Percentiles rank a stretch among this genome's conserved stretches.
Conservation (phyloP, 495 filamentous ascomycete genomes). For the Aspergillus bertholletiae region DNA sequence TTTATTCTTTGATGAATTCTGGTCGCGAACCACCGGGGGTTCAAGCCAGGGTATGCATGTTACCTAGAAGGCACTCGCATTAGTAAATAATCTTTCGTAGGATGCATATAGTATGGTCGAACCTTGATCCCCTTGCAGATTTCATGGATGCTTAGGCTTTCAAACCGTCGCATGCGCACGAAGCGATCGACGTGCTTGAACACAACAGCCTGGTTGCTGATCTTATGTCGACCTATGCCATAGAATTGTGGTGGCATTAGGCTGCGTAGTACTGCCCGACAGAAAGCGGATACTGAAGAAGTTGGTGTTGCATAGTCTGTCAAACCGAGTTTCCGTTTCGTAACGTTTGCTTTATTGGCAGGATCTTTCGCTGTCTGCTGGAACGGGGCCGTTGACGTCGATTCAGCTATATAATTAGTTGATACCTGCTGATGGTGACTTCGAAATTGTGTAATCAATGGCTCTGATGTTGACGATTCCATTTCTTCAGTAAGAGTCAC, state of each 20-base stretch:
- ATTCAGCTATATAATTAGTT: not conserved
- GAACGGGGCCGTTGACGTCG: not conserved
- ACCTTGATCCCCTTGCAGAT: conserved; percentile 76
- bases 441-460: conserved; percentile 30
- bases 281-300: conserved; percentile 80
- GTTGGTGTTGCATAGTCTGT: conserved; percentile 68
- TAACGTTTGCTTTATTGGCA: not conserved
- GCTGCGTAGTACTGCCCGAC: conserved; percentile 67
- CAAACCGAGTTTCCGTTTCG: conserved; percentile 37
- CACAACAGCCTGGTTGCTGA: conserved; percentile 57
- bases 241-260: conserved; percentile 78
- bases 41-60: conserved; percentile 69
- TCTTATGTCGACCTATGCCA: conserved; percentile 52
- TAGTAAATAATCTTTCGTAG: not conserved
- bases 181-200: conserved; percentile 71
- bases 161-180: conserved; percentile 72
- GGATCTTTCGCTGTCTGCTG: not conserved
- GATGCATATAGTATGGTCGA: conserved; percentile 4
- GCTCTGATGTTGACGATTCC: conserved; percentile 17
- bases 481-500: conserved; percentile 2
- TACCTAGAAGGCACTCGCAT: conserved; percentile 43
- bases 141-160: conserved; percentile 76
- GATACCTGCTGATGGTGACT: conserved; percentile 1
- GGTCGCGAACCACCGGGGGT: conserved; percentile 35
- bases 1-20: conserved; percentile 33